These are phyloP conservation scores for Dysphania ambrosioides DNA, from an alignment of 148 eudicot species.

Conservation along the genomic window DNA sequence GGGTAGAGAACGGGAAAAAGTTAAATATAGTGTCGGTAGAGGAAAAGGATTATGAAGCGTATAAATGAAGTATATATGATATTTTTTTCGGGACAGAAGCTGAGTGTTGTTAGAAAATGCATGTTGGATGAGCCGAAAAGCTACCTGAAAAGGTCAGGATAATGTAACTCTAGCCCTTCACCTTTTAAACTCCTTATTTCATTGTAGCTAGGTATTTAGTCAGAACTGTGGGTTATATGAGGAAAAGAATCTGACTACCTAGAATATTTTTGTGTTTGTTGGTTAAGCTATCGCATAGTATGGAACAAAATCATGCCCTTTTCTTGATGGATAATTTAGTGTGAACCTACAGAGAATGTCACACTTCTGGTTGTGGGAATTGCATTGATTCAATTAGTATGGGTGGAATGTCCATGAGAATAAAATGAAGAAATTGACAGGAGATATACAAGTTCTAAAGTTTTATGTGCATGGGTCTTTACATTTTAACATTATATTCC, in stretches of 20 bases:
- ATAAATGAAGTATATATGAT: too few relatives aligned
- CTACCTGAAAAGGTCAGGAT: neutral
- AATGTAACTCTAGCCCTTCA: neutral
- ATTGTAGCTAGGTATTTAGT: neutral
- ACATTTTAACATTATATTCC: neutral
- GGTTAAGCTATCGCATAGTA: neutral
- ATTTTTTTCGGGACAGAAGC: neutral
- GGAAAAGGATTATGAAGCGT: neutral
- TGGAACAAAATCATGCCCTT: neutral
- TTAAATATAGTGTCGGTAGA: neutral
- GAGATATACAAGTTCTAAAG: neutral
- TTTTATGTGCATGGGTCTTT: neutral
- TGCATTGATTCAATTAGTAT: conserved; percentile 2
- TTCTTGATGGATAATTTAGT: neutral
- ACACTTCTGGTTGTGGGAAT: neutral
- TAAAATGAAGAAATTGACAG: neutral
- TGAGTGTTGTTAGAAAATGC: neutral
- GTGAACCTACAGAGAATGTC: neutral
- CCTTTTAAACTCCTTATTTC: neutral
- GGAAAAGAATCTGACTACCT: neutral
- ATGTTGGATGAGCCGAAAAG: neutral
- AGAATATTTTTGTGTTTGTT: neutral
- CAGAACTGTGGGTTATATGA: neutral
- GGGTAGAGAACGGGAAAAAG: neutral
- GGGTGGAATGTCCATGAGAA: neutral